Evolutionary conservation across 2,329 filamentous ascomycete genomes (phyloP), one percentile per base, ranked within the genome.

Genomic region (Nemania serpens): DNA sequence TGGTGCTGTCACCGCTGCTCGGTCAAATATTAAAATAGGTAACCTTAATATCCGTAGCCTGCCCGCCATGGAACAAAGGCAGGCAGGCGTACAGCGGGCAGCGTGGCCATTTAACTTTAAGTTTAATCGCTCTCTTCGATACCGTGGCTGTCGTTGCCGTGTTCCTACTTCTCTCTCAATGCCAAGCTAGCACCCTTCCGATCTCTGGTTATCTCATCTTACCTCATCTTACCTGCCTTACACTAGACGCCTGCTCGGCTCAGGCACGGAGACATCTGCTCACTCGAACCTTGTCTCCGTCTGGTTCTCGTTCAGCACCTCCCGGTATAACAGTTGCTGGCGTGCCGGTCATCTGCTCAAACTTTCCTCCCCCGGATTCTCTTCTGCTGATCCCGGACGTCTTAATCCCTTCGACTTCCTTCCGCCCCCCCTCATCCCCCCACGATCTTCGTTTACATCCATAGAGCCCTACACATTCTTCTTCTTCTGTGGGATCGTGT

Each of bases 1-100:
- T 39, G 36, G 58, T 52, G 54, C 50, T 63, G 71, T 73, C 71
- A 74, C 71, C 71, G 71, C 71, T 67, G 68, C 67, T 72, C 71
- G 68, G 52, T 69, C 51, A 43, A 58, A 69, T 69, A 70, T 73
- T 73, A 71, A 69, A 73, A 73, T 70, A 29, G 25, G 25, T 29
- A 63, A 71, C 66, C 64, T 59, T 74, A 71, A 73, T 72, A 71
- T 72, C 71, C 71, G 63, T 70, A 48, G 55, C 36, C 49, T 58
- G 50, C 59, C 68, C 70, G 63, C 67, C 70, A 71, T 70, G 68
- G 68, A 65, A 29, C 63, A 13, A 62, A 17, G 48, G 46, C 59
- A 17, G 48, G 46, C 59, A 20, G 25, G 46, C 45, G 43, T 58
- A 59, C 55, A 58, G 42, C 56, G 54, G 49, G 57, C 55, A 54